phyloP scores from a whole-genome alignment of 208 protist species.

The Trypanosoma scelopori region DNA sequence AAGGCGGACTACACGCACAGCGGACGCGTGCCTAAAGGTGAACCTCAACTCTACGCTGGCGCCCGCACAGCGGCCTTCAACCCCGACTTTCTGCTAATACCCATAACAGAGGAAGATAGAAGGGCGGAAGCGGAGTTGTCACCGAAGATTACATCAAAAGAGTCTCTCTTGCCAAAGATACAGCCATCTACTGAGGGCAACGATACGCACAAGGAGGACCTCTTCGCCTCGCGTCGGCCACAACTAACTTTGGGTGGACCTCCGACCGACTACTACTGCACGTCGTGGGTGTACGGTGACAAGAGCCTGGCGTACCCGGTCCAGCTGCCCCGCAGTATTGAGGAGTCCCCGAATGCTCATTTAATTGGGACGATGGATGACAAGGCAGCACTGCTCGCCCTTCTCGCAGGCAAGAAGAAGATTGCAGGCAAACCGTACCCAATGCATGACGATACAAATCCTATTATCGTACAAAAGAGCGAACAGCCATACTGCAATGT shows the following conservation, averaged over 20 bases:
- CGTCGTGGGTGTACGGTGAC: constrained; percentile 77
- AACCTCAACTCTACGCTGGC: constrained; percentile 53
- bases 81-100: constrained; percentile 52
- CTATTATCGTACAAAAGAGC: constrained; percentile 40
- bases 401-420: constrained; percentile 42
- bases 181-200: constrained; percentile 11
- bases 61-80: constrained; percentile 46
- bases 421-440: constrained; percentile 22
- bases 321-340: constrained; percentile 66
- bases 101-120: constrained; percentile 29
- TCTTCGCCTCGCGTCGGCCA: constrained; percentile 31
- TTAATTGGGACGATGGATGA: constrained; percentile 50
- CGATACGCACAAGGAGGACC: not conserved
- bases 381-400: constrained; percentile 56
- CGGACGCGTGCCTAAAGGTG: constrained; percentile 17
- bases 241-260: constrained; percentile 18
- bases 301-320: constrained; percentile 57
- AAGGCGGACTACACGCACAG: constrained; percentile 53
- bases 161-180: constrained; percentile 48
- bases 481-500: constrained; percentile 54
- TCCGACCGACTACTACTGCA: constrained; percentile 61
- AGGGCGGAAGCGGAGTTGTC: constrained; percentile 50
- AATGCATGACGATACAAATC: constrained; percentile 64
- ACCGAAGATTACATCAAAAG: constrained; percentile 69
- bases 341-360: constrained; percentile 43